Evolutionary conservation across 2,329 filamentous ascomycete species (phyloP).

Genomic region (Catunica adiposa): DNA sequence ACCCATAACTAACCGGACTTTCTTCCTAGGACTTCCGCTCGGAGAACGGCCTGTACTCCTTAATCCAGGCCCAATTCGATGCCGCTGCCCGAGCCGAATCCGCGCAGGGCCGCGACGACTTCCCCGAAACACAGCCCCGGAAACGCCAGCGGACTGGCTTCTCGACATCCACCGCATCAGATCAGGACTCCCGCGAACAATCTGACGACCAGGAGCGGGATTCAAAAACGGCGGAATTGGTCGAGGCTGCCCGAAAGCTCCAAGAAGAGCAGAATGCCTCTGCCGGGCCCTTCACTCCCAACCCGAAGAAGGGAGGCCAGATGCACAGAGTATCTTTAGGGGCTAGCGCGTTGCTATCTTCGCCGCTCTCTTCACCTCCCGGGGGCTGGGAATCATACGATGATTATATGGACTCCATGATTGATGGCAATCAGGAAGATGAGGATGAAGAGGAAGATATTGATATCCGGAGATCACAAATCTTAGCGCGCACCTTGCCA

Average conservation of each 20-base stretch:
- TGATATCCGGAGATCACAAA: constrained; percentile 24
- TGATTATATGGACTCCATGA: constrained; percentile 10
- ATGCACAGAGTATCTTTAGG: constrained; percentile 10
- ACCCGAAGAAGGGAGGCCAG: constrained; percentile 4
- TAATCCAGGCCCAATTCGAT: constrained; percentile 53
- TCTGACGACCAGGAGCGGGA: background rate
- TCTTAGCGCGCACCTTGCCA: constrained; percentile 24
- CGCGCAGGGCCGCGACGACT: constrained; percentile 12
- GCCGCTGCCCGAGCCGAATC: constrained; percentile 24
- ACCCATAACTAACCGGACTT: background rate
- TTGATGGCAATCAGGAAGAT: constrained; percentile 23
- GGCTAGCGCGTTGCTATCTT: constrained; percentile 25
- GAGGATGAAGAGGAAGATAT: constrained; percentile 29
- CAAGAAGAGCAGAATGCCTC: constrained; percentile 2
- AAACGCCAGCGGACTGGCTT: constrained; percentile 14
- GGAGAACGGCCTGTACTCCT: constrained; percentile 53
- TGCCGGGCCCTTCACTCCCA: background rate
- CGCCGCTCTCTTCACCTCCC: constrained; percentile 40
- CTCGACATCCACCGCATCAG: background rate
- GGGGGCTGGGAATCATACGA: constrained; percentile 35
- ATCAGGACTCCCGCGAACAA: background rate
- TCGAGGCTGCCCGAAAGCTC: background rate
- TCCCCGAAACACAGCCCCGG: constrained; percentile 13
- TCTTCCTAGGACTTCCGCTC: constrained; percentile 50
- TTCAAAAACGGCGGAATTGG: background rate